These are phyloP conservation scores for Rutstroemia sp. DNA, from an alignment of 2,329 filamentous ascomycete genomes.

Conservation along the genomic window DNA sequence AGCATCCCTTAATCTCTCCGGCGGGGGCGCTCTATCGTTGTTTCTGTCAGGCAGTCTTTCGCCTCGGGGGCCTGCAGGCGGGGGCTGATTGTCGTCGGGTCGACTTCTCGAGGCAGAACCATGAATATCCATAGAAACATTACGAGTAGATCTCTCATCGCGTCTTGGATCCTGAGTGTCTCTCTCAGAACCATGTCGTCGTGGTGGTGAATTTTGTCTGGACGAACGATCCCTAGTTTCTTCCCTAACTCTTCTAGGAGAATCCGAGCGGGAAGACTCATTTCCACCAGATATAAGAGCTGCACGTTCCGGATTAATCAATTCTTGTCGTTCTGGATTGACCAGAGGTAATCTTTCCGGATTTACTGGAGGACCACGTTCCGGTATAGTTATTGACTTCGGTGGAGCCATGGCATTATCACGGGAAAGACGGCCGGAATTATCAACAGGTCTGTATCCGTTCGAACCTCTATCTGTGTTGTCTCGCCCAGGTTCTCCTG, in stretches of 20 bases:
- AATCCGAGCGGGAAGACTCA: constrained; percentile 22
- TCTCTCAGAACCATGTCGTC: constrained; percentile 34
- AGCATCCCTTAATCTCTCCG: constrained; percentile 32
- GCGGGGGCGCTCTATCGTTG: constrained; percentile 32
- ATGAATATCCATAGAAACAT: constrained; percentile 15
- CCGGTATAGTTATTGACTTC: constrained; percentile 17
- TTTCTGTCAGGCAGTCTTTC: constrained; percentile 39
- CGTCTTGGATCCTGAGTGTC: constrained; percentile 29
- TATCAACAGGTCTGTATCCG: constrained; percentile 19
- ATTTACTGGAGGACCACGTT: constrained; percentile 19
- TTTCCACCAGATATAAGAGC: constrained; percentile 27
- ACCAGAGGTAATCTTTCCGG: constrained; percentile 21
- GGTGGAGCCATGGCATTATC: constrained; percentile 26
- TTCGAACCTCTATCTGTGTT: constrained; percentile 22
- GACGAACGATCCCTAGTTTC: constrained; percentile 24
- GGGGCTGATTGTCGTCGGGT: constrained; percentile 21
- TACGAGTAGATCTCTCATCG: constrained; percentile 24
- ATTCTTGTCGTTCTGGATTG: constrained; percentile 26
- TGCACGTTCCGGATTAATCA: constrained; percentile 29
- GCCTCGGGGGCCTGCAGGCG: constrained; percentile 29
- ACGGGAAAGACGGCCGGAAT: constrained; percentile 24
- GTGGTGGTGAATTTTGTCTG: constrained; percentile 47
- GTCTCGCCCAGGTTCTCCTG: constrained; percentile 23
- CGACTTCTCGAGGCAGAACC: constrained; percentile 16
- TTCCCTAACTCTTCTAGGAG: constrained; percentile 27